Evolutionary conservation across 2,329 filamentous ascomycete genomes (phyloP), one percentile per base, ranked within the genome.

Genomic region (Hawksworthiomyces lignivorus): DNA sequence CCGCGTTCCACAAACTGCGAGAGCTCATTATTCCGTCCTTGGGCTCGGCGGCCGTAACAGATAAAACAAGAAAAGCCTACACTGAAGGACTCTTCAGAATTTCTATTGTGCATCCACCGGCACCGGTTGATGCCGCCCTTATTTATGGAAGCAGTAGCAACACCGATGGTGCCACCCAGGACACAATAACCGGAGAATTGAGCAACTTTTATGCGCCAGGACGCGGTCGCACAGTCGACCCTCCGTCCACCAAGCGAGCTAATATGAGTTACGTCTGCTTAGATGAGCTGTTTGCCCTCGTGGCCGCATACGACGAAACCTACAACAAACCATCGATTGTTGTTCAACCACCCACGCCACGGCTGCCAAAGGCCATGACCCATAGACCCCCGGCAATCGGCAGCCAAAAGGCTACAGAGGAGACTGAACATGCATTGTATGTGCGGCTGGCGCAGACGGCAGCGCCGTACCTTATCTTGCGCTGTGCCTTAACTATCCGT

Each of bases 221-320:
- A 1, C 68, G 74, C 26, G 88, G 89, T 2, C 77, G 82, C 15
- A 94, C 90, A 0, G 73, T 82, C 35, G 75, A 84, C 36, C 72
- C 83, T 0, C 56, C 69, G 0, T 79, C 83, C 3, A 82, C 77
- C 0, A 68, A 67, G 24, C 81, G 90, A 2, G 71, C 73, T 24
- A 73, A 72, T 35, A 88, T 97, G 72, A 77, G 81, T 39, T 94
- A 94, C 51, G 72, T 84, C 9, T 87, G 87, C 51, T 73, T 94
- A 21, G 78, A 87, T 44, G 84, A 94, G 54, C 72, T 98, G 3
- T 84, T 89, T 53, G 68, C 77, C 2, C 71, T 88, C 3, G 75
- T 87, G 4, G 61, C 75, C 2, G 47, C 37, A 9, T 42, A 50
- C 3, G 64, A 67, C 15, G 63, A 58, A n/a, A 38, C 60, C 7